phyloP scores from a whole-genome alignment of 345 rosid species.

The Kernera saxatilis region DNA sequence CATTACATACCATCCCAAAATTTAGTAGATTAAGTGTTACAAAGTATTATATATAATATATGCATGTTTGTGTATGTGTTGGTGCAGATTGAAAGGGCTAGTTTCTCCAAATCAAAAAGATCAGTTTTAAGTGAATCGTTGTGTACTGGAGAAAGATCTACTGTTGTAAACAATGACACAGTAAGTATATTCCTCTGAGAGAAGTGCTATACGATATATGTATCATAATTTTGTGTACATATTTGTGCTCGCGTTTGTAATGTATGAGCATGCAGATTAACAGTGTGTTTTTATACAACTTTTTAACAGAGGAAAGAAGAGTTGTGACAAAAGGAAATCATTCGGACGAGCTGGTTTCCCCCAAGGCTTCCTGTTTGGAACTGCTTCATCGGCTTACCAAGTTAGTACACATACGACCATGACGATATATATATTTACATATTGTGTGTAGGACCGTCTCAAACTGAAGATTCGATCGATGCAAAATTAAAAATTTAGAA shows the following conservation, averaged over 20 bases:
- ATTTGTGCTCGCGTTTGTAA: neutral
- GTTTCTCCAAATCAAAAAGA: neutral
- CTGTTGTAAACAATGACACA: constrained; percentile 3
- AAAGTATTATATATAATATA: neutral
- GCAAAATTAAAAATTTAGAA: neutral
- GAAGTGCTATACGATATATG: neutral
- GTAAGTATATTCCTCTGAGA: neutral
- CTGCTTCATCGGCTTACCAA: constrained; percentile 33
- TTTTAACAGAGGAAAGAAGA: constrained; percentile 7
- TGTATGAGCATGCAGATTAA: neutral
- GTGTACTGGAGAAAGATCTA: neutral
- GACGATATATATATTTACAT: neutral
- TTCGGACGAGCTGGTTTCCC: constrained; percentile 18
- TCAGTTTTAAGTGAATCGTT: neutral
- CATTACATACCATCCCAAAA: neutral
- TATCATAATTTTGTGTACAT: neutral
- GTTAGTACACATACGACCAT: neutral
- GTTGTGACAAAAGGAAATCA: neutral
- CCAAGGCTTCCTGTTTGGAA: constrained; percentile 28
- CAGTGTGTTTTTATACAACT: neutral
- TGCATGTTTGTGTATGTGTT: neutral
- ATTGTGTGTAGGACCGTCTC: neutral
- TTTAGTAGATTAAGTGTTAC: neutral
- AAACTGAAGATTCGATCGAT: neutral
- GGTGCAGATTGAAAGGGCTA: neutral